Evolutionary conservation across 495 filamentous ascomycete species (phyloP), one percentile per base, ranked within the genome.

Genomic region (Neurospora discreta): DNA sequence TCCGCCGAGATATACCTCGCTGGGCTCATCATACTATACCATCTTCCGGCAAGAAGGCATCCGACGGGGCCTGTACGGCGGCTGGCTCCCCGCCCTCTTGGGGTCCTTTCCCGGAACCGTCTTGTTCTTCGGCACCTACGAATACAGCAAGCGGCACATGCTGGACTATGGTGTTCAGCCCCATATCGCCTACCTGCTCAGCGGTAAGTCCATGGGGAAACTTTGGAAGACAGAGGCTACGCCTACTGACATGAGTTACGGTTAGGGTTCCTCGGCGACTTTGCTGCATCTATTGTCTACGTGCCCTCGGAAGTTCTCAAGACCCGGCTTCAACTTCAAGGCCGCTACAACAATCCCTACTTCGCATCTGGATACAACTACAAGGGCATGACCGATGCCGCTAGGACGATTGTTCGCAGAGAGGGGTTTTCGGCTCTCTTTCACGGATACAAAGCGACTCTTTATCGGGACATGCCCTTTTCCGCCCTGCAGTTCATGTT

Each of bases 271-370:
- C 78, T 98, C 69, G 94, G 93, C 26, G 96, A 98, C 77, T 85
- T 98, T 60, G 94, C 93, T 69, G 95, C 95, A 5, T 95, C 93
- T 0, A 85, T 96, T 72, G 87, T 97, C 39, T 99, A 98, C 74
- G 96, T 99, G 9, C 96, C 95, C 9, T 95, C 93, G 23, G 96
- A 99, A 81, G 95, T 99, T 16, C 84, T 98, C 73, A 99, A 99
- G 80, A 98, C 95, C 18, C 89, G 95, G 33, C 85, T 98, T 23
- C 95, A 99, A 76, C 87, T 99, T 18, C 95, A 99, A 79, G 95
- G 95, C 39, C 91, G 94, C 41, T 91, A 91, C 78, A 97, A 98
- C 81, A 99, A 99, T 78, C 95, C 95, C 7, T 88, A 89, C 80
- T 98, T 98, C 82, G 83, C 87, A 60, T 96, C 93, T 1, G 95